Base-by-base conservation (phyloP, 495 filamentous ascomycete genomes). In the Penicilliopsis zonata region DNA sequence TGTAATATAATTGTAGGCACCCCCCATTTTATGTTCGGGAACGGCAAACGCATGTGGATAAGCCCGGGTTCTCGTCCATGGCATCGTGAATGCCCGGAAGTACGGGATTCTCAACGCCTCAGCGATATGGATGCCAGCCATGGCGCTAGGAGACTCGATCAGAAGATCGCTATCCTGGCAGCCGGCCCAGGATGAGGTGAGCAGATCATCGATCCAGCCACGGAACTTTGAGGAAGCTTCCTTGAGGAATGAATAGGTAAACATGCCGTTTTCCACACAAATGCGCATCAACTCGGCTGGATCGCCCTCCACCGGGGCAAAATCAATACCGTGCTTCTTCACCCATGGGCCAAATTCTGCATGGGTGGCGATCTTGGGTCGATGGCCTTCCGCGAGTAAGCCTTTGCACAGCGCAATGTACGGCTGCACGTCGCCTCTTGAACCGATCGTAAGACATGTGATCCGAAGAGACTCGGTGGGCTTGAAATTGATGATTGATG, bases 1-100 rank as follows among this genome's bases (percentile, higher is more conserved):
- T 0, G 86, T 90, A 32, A 94, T 75, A 43, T 86, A 86, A 45
- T 98, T 98, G 65, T 92, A 98, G 0, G 74, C 76, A 18, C 90
- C 90, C 30, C 90, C 90, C 78, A 93, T 83, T 54, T 90, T 93
- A 42, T 82, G 76, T 32, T 87, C 82, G 8, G 85, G 85, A 21
- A 94, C 86, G n/a, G 85, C 80, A 59, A 98, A 98, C 4, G 90
- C 92, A 60, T 98, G 90, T 9, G 90, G 90, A 46, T 98, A 98
- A 3, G 92, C 84, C 31, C 92, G 67, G 14, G 90, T 98, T 27
- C 87, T 76, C 0, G 92, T 88, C 90, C 90, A 98, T 9, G 90
- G 92, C 90, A 98, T 98, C 12, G 88, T 90, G 54, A 98, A 98
- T 0, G 86, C 92, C 38, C 90, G 76, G 67, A 96, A 96, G 49